Evolutionary conservation across 371 early-diverging fungal genomes (phyloP), one percentile per base, ranked within the genome.

Genomic region (Fennellomyces sp.): DNA sequence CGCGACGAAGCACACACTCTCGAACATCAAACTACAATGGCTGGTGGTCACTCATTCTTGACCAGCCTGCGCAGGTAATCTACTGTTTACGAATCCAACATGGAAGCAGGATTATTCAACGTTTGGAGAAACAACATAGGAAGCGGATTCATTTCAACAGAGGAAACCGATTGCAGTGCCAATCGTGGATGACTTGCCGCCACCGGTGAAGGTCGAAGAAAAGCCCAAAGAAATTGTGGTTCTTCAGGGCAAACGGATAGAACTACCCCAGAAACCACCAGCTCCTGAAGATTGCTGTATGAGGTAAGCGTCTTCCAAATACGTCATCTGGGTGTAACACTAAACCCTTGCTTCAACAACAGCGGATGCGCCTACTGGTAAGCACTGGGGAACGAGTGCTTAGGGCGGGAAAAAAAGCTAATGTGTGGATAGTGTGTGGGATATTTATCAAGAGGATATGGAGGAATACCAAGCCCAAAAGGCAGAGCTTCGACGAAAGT

Each of bases 281-380:
- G 25, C 64, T 15, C 78, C 78, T 7, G 75, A 75, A 8, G 72
- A 75, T 19, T 78, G 78, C 36, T 78, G 78, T 55, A 78, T 78
- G 78, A 78, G 76, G 76, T 76, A 68, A 51, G 8, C 26, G n/a
- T 11, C 10, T n/a, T n/a, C n/a, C n/a, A n/a, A n/a, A n/a, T n/a
- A n/a, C n/a, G 21, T 13, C 6, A 58, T n/a, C 19, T n/a, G 5
- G 27, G n/a, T 33, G 5, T 36, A n/a, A n/a, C n/a, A n/a, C n/a
- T n/a, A n/a, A n/a, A n/a, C n/a, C n/a, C 13, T 35, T 25, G 8
- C 52, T 27, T 26, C 6, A n/a, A n/a, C n/a, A n/a, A n/a, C 50
- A 76, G 78, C 60, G 78, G 78, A 19, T 78, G 78, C 29, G 78
- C 64, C 2, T 65, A 73, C 45, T 78, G 78, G 78, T 78, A 78